Conservation (phyloP, 2,329 filamentous ascomycete species). For the Arachnomyces sp. region DNA sequence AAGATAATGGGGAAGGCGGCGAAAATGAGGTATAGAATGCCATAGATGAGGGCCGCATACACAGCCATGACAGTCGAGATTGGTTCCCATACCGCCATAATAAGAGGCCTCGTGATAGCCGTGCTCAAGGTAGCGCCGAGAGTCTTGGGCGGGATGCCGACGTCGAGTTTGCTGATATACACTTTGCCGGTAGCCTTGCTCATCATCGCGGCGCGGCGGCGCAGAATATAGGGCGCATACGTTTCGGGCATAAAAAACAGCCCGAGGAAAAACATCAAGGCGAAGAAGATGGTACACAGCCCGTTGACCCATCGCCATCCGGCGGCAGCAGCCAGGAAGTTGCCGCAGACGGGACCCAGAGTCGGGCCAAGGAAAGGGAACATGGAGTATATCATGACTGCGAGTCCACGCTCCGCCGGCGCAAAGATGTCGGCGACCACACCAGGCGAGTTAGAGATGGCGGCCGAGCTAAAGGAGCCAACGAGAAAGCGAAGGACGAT, state of each 20-base stretch:
- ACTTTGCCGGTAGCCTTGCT: no score
- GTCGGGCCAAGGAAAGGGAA: constrained; percentile 41
- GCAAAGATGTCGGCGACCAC: constrained; percentile 41
- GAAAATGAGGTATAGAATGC: constrained; percentile 38
- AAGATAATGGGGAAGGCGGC: constrained; percentile 39
- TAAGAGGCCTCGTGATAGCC: no score
- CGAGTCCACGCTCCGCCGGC: constrained; percentile 33
- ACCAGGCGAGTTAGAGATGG: constrained; percentile 39
- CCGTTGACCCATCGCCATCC: constrained; percentile 40
- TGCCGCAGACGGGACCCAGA: constrained; percentile 45
- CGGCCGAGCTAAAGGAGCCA: constrained; percentile 36
- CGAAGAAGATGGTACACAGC: constrained; percentile 37
- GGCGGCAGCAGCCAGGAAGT: constrained; percentile 39
- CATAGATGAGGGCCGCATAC: constrained; percentile 38
- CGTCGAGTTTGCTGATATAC: no score
- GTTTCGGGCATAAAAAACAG: no score
- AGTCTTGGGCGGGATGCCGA: no score
- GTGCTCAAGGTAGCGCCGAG: no score
- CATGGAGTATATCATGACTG: constrained; percentile 34
- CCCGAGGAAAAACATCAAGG: constrained; percentile 37
- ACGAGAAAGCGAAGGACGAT: constrained; percentile 53
- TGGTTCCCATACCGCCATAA: no score
- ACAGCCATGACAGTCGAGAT: no score
- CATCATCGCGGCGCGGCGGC: no score
- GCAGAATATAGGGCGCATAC: no score